Base-by-base conservation (phyloP, 2,329 filamentous ascomycete genomes). In the Penicillium sp. region DNA sequence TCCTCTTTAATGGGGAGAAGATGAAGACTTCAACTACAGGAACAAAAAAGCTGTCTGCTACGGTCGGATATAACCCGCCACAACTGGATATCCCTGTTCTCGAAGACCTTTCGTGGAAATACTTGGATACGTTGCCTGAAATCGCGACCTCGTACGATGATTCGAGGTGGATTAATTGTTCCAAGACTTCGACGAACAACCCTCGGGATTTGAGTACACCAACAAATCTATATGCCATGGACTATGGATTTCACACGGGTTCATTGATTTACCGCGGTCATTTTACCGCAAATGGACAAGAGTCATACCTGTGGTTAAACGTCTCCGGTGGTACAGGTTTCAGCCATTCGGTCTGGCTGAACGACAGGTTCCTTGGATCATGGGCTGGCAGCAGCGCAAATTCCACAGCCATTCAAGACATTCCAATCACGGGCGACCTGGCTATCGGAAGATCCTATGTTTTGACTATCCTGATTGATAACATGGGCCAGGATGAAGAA, bases 401-500 rank as follows among this genome's bases (percentile, higher is more conserved):
- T 19, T 43, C 55, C 6, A 56, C 56, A 3, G 54, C 59, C 33
- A 53, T 50, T 7, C 58, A 63, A 22, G 61, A 54, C 33, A 3
- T 66, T 4, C 24, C 37, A n/a, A n/a, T 61, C n/a, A 31, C 46
- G 8, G 37, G 37, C 1, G 2, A 21, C 1, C 31, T 60, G 1
- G 14, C 35, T 13, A 27, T 42, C 1, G 58, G 53, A n/a, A 47
- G 45, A n/a, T n/a, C 14, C 1, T 65, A 65, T 35, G 51, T 64
- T 1, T 21, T 68, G 3, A 65, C 63, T 1, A 44, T 71, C 6
- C 21, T 71, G 2, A 60, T 68, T 19, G 68, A 70, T 48, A 49
- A 69, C 24, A 71, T 71, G 63, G 66, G 67, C 4, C 60, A 64
- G n/a, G 64, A 71, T 33, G 65, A 68, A 42, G 60, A 68, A 78